A percentile compares a stretch with the other conserved stretches of the same genome.
Evolutionary conservation across 2,329 filamentous ascomycete species (phyloP).

Genomic region (Nemania sp.): DNA sequence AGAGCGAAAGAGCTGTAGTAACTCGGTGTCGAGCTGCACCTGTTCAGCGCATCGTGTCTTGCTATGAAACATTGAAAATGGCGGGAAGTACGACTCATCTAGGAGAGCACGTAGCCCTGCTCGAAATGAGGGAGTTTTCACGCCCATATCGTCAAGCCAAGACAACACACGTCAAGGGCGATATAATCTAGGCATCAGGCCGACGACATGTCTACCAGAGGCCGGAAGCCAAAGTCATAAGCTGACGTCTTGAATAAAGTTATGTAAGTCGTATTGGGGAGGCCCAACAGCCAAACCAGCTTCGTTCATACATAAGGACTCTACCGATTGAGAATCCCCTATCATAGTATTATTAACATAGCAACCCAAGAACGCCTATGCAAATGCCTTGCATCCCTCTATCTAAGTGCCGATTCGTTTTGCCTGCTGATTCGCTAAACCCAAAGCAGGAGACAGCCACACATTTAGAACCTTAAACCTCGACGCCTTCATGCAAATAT

Average conservation of each 20-base stretch:
- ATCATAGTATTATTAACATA: slow-evolving; percentile 20
- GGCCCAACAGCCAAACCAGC: slow-evolving; percentile 3
- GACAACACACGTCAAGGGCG: neutral
- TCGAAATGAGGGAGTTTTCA: neutral
- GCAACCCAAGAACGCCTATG: slow-evolving; percentile 46
- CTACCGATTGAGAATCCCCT: slow-evolving; percentile 3
- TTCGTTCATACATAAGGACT: slow-evolving; percentile 10
- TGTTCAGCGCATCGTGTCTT: neutral
- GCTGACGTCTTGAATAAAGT: neutral
- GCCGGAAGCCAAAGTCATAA: neutral
- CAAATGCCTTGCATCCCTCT: slow-evolving; percentile 42
- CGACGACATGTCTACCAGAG: neutral
- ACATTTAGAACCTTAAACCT: slow-evolving; percentile 37
- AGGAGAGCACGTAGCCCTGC: neutral
- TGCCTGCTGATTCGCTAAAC: slow-evolving; percentile 37
- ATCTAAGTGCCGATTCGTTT: slow-evolving; percentile 35
- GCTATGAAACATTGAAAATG: neutral
- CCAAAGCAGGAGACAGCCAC: slow-evolving; percentile 31
- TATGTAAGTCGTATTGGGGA: neutral
- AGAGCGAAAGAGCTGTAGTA: neutral
- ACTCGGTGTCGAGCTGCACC: neutral
- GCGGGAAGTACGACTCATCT: neutral
- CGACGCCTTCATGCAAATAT: slow-evolving; percentile 40
- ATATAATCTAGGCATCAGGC: neutral
- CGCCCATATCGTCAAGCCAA: neutral